A percentile compares a stretch with the other conserved stretches of the same genome.
phyloP scores from a whole-genome alignment of 768 basidiomycete species.

The Pleurotus sapidus region DNA sequence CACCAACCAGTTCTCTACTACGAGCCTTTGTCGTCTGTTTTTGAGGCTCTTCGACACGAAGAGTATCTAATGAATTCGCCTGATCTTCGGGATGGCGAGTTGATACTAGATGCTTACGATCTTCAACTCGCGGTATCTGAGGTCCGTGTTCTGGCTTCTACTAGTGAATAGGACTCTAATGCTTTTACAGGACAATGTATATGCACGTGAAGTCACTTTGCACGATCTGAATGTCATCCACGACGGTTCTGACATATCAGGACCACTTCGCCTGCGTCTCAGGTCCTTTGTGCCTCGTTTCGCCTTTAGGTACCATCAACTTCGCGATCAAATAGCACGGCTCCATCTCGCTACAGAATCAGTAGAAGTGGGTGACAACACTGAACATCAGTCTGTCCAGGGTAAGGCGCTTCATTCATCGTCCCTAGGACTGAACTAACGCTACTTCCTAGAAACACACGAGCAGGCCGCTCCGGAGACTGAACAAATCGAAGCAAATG shows the following conservation, averaged over 20 bases:
- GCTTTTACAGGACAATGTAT: conserved; percentile 57
- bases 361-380: neutral
- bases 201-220: conserved; percentile 64
- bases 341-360: conserved; percentile 17
- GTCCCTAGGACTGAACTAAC: too few relatives aligned
- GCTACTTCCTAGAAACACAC: neutral
- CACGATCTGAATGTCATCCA: conserved; percentile 73
- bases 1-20: conserved; percentile 72
- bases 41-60: conserved; percentile 70
- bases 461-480: neutral
- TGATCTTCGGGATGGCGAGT: conserved; percentile 54
- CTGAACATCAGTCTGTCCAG: conserved; percentile 15
- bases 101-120: conserved; percentile 70
- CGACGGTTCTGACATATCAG: conserved; percentile 58
- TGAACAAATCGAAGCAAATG: neutral
- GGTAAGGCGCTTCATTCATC: neutral
- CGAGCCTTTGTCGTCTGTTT: conserved; percentile 66
- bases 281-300: conserved; percentile 53
- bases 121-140: conserved; percentile 63
- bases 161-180: neutral
- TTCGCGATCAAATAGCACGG: conserved; percentile 54
- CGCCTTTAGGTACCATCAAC: conserved; percentile 58
- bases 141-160: conserved; percentile 32
- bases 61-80: conserved; percentile 43
- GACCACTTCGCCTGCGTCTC: conserved; percentile 61